Evolutionary conservation across 306 rosid genomes (phyloP), one percentile per base, ranked within the genome.

Genomic region (Cyamopsis tetragonoloba): DNA sequence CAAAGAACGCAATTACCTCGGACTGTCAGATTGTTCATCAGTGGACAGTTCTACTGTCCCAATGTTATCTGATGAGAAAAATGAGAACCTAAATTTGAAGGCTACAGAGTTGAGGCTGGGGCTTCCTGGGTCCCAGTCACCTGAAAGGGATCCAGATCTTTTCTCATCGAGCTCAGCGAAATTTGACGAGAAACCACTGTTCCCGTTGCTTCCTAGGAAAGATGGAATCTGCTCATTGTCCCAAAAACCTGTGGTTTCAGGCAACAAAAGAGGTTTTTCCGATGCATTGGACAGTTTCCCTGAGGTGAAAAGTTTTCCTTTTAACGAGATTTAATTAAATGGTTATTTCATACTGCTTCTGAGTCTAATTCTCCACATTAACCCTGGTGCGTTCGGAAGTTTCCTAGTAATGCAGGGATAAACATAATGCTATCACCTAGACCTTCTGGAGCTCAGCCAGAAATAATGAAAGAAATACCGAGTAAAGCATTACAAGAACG

Each of bases 91-190:
- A 53, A 84, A 84, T 70, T 81, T 86, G 68, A 84, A 79, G 84
- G 96, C 97, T 27, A 88, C 97, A 0, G 97, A 91, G 70, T 76
- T 88, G 83, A 83, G 89, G 78, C 92, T 91, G 4, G 96, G 96
- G 53, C 93, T 91, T 72, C 97, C 97, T 57, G 92, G 91, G 83
- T 91, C 93, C 74, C 91, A 81, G 54, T 88, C 97, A 18, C 96
- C 93, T 5, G 91, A 81, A 70, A 78, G 90, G 69, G 84, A 74
- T 59, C 39, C 58, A 0, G 95, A 81, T 55, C 59, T 73, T 67
- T 81, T 77, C 76, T 57, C 80, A 65, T 64, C 68, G 47, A 66
- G 62, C 71, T 31, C 88, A 11, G 49, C 79, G 46, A 77, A 88
- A 41, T 83, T 79, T 26, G 95, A 88, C 2, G 93, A 86, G 86